These are phyloP conservation scores for Aspergillus sclerotiicarbonarius DNA, from an alignment of 495 filamentous ascomycete species.

Conservation along the genomic window DNA sequence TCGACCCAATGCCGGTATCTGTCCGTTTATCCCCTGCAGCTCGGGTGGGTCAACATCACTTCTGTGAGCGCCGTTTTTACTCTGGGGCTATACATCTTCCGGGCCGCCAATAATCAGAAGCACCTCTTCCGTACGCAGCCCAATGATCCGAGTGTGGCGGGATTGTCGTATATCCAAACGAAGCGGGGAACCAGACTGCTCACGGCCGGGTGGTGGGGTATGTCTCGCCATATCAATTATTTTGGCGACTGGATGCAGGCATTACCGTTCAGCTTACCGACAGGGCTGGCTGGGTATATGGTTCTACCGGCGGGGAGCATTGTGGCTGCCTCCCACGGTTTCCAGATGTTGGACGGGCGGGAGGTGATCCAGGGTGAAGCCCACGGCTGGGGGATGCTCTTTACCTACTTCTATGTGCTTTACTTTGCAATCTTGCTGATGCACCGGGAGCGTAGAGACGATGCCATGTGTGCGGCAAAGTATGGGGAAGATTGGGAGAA, in stretches of 20 bases:
- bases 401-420: constrained; percentile 85
- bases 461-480: constrained; percentile 77
- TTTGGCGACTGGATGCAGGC: constrained; percentile 85
- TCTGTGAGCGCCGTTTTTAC: constrained; percentile 58
- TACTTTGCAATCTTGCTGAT: constrained; percentile 83
- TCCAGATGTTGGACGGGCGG: constrained; percentile 41
- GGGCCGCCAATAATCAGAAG: constrained; percentile 77
- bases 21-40: constrained; percentile 66
- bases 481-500: constrained; percentile 85
- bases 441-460: constrained; percentile 78
- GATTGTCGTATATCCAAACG: constrained; percentile 77
- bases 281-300: constrained; percentile 70
- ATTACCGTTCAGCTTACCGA: constrained; percentile 81
- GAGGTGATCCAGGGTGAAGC: constrained; percentile 56
- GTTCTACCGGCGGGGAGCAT: constrained; percentile 42
- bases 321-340: constrained; percentile 21
- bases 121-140: constrained; percentile 79
- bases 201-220: constrained; percentile 84
- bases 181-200: constrained; percentile 71
- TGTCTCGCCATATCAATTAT: constrained; percentile 85
- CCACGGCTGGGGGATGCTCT: constrained; percentile 66
- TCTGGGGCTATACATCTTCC: constrained; percentile 78
- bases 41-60: constrained; percentile 56
- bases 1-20: constrained; percentile 76
- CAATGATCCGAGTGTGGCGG: constrained; percentile 62